Evolutionary conservation across 2,329 filamentous ascomycete species (phyloP).

Genomic region (Botrytis galanthina): DNA sequence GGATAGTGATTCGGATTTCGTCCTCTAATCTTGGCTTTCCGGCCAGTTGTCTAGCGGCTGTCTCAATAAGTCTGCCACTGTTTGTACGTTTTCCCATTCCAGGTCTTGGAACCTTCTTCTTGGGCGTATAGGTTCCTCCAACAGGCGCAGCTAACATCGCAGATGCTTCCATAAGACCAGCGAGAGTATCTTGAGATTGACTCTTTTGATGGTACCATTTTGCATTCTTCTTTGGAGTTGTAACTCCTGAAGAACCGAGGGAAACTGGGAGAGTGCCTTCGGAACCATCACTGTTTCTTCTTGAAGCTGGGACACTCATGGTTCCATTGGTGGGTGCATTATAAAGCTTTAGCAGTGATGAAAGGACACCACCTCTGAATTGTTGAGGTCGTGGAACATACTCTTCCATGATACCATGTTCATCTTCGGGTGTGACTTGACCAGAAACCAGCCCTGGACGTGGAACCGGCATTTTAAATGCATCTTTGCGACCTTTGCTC

Average conservation of each 20-base stretch:
- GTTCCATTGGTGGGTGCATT: conserved; percentile 46
- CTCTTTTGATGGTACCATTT: conserved; percentile 43
- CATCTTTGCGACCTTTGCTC: conserved; percentile 29
- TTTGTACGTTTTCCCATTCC: conserved; percentile 33
- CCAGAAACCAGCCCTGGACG: conserved; percentile 42
- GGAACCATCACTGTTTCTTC: conserved; percentile 32
- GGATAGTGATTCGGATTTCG: conserved; percentile 50
- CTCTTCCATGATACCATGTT: conserved; percentile 49
- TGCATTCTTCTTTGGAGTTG: conserved; percentile 34
- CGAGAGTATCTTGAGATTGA: conserved; percentile 47
- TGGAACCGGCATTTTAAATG: conserved; percentile 24
- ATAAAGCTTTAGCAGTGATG: conserved; percentile 69
- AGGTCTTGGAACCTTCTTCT: conserved; percentile 27
- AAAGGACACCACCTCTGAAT: conserved; percentile 72
- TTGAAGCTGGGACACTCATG: conserved; percentile 20
- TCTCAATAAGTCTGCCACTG: conserved; percentile 32
- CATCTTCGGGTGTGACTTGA: conserved; percentile 45
- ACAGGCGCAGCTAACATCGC: conserved; percentile 49
- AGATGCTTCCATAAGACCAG: conserved; percentile 54
- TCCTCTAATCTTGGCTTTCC: conserved; percentile 37
- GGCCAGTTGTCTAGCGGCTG: conserved; percentile 29
- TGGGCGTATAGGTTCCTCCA: conserved; percentile 44
- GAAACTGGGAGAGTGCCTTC: conserved; percentile 42
- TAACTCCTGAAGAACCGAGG: conserved; percentile 44
- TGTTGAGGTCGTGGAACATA: conserved; percentile 66